These are phyloP conservation scores for Gossypium rotundifolium DNA, from an alignment of 345 rosid genomes.

Conservation along the genomic window DNA sequence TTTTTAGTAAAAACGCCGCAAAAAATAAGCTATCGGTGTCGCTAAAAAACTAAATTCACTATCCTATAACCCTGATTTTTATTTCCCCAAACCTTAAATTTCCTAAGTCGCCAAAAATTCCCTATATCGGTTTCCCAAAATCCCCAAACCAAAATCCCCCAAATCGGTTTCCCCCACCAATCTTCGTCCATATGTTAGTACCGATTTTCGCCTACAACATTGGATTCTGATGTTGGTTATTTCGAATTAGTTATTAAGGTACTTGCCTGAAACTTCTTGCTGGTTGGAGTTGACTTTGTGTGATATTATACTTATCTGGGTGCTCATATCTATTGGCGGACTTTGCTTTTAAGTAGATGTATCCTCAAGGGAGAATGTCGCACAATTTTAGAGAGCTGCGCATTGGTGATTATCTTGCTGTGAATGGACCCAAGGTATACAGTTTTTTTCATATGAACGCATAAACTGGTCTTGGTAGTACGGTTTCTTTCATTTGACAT, in stretches of 20 bases:
- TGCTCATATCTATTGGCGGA: neutral
- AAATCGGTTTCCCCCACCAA: no score
- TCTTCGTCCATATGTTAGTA: no score
- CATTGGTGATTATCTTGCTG: constrained; percentile 77
- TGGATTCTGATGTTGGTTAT: constrained; percentile 85
- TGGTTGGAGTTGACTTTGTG: constrained; percentile 7
- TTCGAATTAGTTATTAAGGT: constrained; percentile 93
- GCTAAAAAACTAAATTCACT: no score
- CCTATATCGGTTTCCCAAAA: no score
- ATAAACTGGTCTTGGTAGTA: neutral
- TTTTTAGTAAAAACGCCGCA: no score
- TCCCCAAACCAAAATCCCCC: no score
- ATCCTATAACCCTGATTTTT: no score
- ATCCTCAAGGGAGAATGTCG: constrained; percentile 98
- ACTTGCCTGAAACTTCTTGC: constrained; percentile 9
- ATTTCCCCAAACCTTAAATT: no score
- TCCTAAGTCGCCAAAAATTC: no score
- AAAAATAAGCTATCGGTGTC: no score
- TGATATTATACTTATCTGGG: neutral
- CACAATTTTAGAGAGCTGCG: constrained; percentile 94
- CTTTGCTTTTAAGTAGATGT: constrained; percentile 53
- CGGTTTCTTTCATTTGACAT: neutral
- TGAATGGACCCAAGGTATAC: constrained; percentile 94
- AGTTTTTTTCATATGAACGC: neutral
- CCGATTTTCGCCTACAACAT: constrained; percentile 88